A percentile compares a stretch with the other conserved stretches of the same genome.
Conservation (phyloP, 495 filamentous ascomycete species). For the Elaphomyces granulatus region DNA sequence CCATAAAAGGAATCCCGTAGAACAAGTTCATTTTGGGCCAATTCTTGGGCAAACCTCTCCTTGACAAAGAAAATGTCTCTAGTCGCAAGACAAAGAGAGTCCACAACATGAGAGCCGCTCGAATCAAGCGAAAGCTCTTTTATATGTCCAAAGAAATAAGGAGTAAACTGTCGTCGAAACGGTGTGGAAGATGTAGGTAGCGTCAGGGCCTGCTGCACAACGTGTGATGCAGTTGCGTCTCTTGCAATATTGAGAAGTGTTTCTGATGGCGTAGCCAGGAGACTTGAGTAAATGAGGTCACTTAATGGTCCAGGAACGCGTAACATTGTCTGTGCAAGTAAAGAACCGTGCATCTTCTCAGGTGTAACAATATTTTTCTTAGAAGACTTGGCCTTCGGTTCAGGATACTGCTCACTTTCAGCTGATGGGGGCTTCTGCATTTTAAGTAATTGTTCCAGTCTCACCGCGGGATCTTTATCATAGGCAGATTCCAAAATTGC, state of each 20-base stretch:
- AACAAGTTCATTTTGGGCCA: conserved; percentile 43
- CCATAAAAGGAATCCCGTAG: conserved; percentile 65
- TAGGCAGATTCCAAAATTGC: conserved; percentile 44
- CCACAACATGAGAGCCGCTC: conserved; percentile 65
- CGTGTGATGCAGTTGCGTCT: conserved; percentile 49
- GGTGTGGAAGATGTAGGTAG: conserved; percentile 39
- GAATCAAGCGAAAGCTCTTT: conserved; percentile 52
- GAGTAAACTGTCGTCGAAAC: conserved; percentile 47
- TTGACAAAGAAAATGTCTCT: conserved; percentile 50
- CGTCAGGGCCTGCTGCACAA: conserved; percentile 56
- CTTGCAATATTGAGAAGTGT: conserved; percentile 36
- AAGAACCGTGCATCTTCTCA: conserved; percentile 46
- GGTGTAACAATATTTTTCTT: conserved; percentile 17
- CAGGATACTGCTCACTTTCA: conserved; percentile 19
- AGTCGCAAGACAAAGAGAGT: conserved; percentile 57
- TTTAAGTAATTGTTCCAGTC: conserved; percentile 44
- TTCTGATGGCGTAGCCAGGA: conserved; percentile 31
- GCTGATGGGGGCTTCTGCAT: conserved; percentile 26
- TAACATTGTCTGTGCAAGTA: conserved; percentile 53
- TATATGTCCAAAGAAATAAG: conserved; percentile 43
- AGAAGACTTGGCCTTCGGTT: conserved; percentile 19
- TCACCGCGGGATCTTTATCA: conserved; percentile 36
- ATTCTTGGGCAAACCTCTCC: conserved; percentile 50
- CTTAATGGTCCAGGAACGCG: conserved; percentile 40
- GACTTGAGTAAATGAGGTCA: conserved; percentile 40